Conservation (phyloP, 2,329 filamentous ascomycete species). For the Clonostachys byssicola region DNA sequence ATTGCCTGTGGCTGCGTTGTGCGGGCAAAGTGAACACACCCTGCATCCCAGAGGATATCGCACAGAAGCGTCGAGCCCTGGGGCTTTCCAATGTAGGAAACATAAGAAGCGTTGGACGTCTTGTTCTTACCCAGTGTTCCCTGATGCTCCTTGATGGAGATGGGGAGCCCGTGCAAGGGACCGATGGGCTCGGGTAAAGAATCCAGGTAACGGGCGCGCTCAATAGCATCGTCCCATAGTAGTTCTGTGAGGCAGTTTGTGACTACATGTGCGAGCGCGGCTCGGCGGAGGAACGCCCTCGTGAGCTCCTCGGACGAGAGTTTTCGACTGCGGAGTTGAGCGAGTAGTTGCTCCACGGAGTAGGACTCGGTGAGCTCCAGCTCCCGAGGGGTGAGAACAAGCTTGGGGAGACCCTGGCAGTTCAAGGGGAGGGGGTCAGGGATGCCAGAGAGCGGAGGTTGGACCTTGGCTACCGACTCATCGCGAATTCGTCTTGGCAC, state of each 20-base stretch:
- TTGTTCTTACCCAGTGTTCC: slow-evolving; percentile 27
- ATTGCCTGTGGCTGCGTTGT: slow-evolving; percentile 63
- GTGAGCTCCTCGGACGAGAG: slow-evolving; percentile 3
- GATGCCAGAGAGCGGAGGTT: slow-evolving; percentile 14
- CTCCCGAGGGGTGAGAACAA: slow-evolving; percentile 9
- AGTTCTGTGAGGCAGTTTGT: slow-evolving; percentile 41
- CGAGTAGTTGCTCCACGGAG: not conserved
- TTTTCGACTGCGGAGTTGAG: not conserved
- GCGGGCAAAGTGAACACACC: slow-evolving; percentile 63
- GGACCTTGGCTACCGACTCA: slow-evolving; percentile 15
- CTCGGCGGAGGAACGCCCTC: slow-evolving; percentile 5
- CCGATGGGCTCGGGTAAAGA: slow-evolving; percentile 27
- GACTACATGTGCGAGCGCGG: slow-evolving; percentile 5
- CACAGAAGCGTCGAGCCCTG: slow-evolving; percentile 52
- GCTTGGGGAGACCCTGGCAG: slow-evolving; percentile 12
- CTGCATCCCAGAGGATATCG: slow-evolving; percentile 50
- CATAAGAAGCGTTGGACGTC: slow-evolving; percentile 40
- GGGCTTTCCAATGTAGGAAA: slow-evolving; percentile 48
- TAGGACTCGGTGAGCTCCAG: slow-evolving; percentile 4
- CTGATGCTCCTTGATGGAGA: slow-evolving; percentile 34
- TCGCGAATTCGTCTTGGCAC: slow-evolving; percentile 6
- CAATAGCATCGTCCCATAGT: slow-evolving; percentile 42
- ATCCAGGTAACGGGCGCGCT: slow-evolving; percentile 38
- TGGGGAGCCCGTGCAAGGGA: slow-evolving; percentile 55
- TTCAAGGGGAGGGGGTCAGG: slow-evolving; percentile 10